Evolutionary conservation across 495 filamentous ascomycete genomes (phyloP).

Genomic region (Penicillium canescens): DNA sequence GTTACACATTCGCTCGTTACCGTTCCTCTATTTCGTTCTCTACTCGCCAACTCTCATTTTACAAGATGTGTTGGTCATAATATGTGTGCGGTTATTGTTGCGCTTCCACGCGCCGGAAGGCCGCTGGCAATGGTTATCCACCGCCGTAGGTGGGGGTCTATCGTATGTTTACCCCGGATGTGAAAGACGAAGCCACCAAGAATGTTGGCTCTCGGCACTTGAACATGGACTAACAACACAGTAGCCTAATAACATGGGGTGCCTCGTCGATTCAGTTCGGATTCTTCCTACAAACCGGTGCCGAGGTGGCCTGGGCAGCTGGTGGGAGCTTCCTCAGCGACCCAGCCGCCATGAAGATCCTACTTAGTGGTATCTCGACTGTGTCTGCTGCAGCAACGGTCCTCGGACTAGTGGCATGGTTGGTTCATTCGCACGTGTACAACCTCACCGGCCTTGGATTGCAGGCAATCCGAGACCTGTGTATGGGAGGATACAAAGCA

Average conservation of each 20-base stretch:
- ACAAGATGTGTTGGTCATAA: conserved; percentile 37
- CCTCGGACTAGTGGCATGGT: conserved; percentile 32
- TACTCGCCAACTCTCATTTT: conserved; percentile 39
- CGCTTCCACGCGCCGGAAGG: conserved; percentile 23
- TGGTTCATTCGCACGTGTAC: conserved; percentile 32
- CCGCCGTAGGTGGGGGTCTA: conserved; percentile 27
- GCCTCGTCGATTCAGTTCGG: conserved; percentile 40
- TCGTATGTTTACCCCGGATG: conserved; percentile 24
- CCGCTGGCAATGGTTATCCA: conserved; percentile 27
- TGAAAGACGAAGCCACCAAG: not conserved
- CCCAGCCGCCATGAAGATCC: conserved; percentile 43
- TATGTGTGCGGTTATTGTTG: conserved; percentile 26
- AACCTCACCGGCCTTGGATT: conserved; percentile 26
- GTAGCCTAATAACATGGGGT: conserved; percentile 31
- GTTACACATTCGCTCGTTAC: conserved; percentile 34
- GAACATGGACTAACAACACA: conserved; percentile 8
- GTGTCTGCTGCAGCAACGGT: conserved; percentile 33
- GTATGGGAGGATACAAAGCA: conserved; percentile 13
- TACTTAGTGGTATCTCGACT: conserved; percentile 41
- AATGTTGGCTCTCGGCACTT: not conserved
- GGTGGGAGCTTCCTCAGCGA: conserved; percentile 40
- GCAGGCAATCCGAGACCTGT: conserved; percentile 24
- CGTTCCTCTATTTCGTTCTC: conserved; percentile 37
- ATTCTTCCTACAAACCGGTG: conserved; percentile 45
- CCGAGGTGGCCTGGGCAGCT: conserved; percentile 42